These are phyloP conservation scores for Pichia nakasei DNA, from an alignment of 805 yeast species.

Conservation along the genomic window DNA sequence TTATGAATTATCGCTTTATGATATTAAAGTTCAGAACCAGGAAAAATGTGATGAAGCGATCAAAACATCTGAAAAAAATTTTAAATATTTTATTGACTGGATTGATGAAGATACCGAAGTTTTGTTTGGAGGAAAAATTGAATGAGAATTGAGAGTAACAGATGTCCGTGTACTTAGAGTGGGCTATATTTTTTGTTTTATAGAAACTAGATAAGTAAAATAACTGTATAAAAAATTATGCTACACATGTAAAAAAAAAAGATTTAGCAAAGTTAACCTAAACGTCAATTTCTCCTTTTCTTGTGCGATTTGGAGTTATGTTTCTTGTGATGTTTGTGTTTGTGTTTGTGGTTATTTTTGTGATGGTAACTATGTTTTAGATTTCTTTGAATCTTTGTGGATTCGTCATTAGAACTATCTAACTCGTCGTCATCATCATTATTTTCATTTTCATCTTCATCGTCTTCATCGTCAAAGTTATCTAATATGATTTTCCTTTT, in stretches of 20 bases:
- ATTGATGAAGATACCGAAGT: slow-evolving; percentile 11
- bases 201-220: neutral
- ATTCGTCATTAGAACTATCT: neutral
- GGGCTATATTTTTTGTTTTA: neutral
- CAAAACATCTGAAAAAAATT: slow-evolving; percentile 6
- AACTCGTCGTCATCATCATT: neutral
- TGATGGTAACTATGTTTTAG: neutral
- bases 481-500: neutral
- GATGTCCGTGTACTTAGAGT: too few relatives aligned
- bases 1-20: slow-evolving; percentile 9
- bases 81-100: slow-evolving; percentile 14
- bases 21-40: slow-evolving; percentile 4
- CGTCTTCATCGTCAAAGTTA: neutral
- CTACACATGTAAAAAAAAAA: neutral
- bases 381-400: neutral
- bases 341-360: neutral
- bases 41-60: slow-evolving; percentile 4
- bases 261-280: too few relatives aligned
- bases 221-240: neutral
- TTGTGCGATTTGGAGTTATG: neutral
- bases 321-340: neutral
- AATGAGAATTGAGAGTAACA: too few relatives aligned
- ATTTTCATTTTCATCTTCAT: neutral
- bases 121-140: slow-evolving; percentile 1
- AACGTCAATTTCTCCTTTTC: neutral